Evolutionary conservation across 306 rosid genomes (phyloP), one percentile per base, ranked within the genome.

Genomic region (Fragaria nilgerrensis): DNA sequence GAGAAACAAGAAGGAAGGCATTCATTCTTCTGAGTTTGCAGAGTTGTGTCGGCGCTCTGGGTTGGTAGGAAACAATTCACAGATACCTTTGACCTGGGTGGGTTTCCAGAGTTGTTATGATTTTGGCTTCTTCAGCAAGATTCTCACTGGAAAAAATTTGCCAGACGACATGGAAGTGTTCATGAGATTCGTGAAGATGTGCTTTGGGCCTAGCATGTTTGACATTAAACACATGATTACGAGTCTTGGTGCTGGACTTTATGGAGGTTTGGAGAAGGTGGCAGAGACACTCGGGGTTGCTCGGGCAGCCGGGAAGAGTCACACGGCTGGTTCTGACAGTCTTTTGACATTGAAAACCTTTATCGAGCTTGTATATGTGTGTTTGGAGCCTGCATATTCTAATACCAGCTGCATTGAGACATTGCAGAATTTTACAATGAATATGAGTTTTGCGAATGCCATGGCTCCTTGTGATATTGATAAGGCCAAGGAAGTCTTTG

Each of bases 201-300:
- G 9, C 27, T 58, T 74, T 9, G 69, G 77, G 25, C 8, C 48
- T 2, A 74, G 68, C 3, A 68, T 58, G 39, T 58, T 22, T 17
- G 77, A 74, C 56, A 16, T 74, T 1, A 74, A 74, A 17, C 22
- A 44, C 43, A 23, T 74, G 37, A 74, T 58, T 14, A 11, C 17
- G 19, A 59, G 9, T 34, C 29, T 10, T 2, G 4, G 66, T 59
- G 12, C 9, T 19, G 44, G 25, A 48, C 2, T 1, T 19, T 58
- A 58, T 23, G 77, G 77, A 9, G 77, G 77, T 4, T 43, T 74
- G 64, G 77, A 74, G 17, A 74, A 12, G 17, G 68, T 74, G 39
- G 68, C 68, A 8, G 0, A 43, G 2, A 39, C 4, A 27, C 68
- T 58, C 32, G 27, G 23, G 41, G 77, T 74, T 23, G 68, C 20